Evolutionary conservation across 1,284 basidiomycete species (phyloP), one percentile per base, ranked within the genome.

Genomic region (Rhodotorula glutinis): DNA sequence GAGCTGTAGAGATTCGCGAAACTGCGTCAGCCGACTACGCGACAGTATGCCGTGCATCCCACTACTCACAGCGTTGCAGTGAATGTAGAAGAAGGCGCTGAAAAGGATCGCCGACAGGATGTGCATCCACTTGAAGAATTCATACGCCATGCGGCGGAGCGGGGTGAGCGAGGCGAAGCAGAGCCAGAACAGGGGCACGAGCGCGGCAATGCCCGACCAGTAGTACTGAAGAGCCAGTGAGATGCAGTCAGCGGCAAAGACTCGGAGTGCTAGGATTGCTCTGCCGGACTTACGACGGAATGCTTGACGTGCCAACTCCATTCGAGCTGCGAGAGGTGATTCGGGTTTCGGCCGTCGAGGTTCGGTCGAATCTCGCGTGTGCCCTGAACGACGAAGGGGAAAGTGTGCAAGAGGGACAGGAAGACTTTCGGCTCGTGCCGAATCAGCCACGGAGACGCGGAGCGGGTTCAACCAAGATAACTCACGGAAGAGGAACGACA

Each of bases 111-210:
- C 75, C 27, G 64, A 77, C 63, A 76, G 43, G 66, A 76, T 73
- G 60, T 78, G 79, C 41, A 78, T 57, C 33, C 77, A 77, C 66
- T 81, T 81, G 77, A 82, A 82, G 5, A 76, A 71, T 65, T 82
- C 81, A 68, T 82, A 82, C 62, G 78, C 78, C 0, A 73, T 71
- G 59, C 78, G 79, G 43, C 81, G 74, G 60, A 80, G 70, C 19
- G 75, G 73, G 1, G 79, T 77, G 76, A 79, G 77, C 4, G 79
- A 80, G 47, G 62, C 72, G 70, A 62, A 75, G 64, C 69, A 71
- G 0, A 76, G 76, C 66, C 79, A 62, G 11, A 76, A 75, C 66
- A 81, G 80, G 19, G 81, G 78, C 16, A 81, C 72, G 19, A 82
- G 73, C 11, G 80, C 78, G 9, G 78, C 79, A 29, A 81, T 75